Evolutionary conservation across 257 asterid species (phyloP), one percentile per base, ranked within the genome.

Genomic region (Nicotiana tomentosiformis): DNA sequence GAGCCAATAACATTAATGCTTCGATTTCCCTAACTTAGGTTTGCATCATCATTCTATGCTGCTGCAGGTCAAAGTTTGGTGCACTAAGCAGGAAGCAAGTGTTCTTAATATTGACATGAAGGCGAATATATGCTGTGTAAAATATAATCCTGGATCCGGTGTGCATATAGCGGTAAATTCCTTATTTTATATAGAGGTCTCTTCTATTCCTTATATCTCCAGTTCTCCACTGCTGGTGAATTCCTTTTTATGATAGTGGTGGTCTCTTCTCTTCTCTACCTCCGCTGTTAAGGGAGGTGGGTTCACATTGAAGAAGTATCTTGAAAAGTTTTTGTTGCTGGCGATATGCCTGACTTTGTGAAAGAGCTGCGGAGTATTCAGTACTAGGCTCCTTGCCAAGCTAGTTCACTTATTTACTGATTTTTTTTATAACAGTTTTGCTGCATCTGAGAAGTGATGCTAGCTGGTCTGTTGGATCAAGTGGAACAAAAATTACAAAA

Each of bases 141-240:
- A 89, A 85, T 89, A 89, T 80, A 89, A 89, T 85, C 91, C 91
- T 2, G 91, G 87, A 81, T 89, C 91, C 29, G 84, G 86, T 30
- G 66, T 49, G 26, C 79, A 83, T 35, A 55, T 89, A 30, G 91
- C 91, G 83, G 91, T 89, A 87, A 53, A 69, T 57, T 53, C 53
- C 20, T 77, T 20, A 16, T 39, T 14, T 64, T 37, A 16, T 35
- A 15, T 49, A 15, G 46, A 7, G 62, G 26, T 76, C 53, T 51
- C 64, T 51, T 26, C 55, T 76, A 29, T 51, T 35, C 53, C 10
- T 67, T 76, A 76, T 51, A 76, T 51, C 16, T 51, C 46, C 46
- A 51, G 17, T 76, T 26, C 46, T 76, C 64, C 64, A 15, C 16
- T 76, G 80, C 29, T 29, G 65, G 80, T 29, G 46, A 76, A 15